A percentile compares a stretch with the other conserved stretches of the same genome.
phyloP scores from a whole-genome alignment of 345 rosid species.

The Nasturtium officinale region DNA sequence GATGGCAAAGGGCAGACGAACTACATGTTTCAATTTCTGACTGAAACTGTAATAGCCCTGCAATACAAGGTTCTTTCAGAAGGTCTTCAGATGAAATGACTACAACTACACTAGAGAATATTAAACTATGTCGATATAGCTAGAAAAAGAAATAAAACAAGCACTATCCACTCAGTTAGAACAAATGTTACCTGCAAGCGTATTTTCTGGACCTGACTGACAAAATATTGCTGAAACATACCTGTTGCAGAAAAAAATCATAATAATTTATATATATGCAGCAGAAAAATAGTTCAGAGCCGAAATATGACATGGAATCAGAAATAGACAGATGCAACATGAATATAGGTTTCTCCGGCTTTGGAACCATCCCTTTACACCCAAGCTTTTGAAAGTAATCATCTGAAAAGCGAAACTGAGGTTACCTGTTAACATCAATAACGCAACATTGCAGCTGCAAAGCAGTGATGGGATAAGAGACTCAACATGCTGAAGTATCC shows the following conservation, averaged over 20 bases:
- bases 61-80: constrained; percentile 27
- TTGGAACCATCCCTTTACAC: neutral
- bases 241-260: constrained; percentile 56
- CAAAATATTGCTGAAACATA: constrained; percentile 84
- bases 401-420: neutral
- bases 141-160: neutral
- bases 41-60: constrained; percentile 98
- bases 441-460: constrained; percentile 75
- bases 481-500: constrained; percentile 56
- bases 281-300: neutral
- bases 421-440: constrained; percentile 74
- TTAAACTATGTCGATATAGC: neutral
- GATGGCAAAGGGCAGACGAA: constrained; percentile 87
- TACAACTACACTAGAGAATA: neutral
- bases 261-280: neutral
- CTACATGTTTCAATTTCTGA: constrained; percentile 94
- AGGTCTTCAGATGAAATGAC: constrained; percentile 1
- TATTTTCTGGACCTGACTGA: constrained; percentile 91
- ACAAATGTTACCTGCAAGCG: constrained; percentile 70
- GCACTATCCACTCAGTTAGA: constrained; percentile 2
- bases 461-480: constrained; percentile 63
- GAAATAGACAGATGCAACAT: neutral
- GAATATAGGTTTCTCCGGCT: neutral
- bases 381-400: constrained; percentile 1
- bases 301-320: constrained; percentile 8